phyloP scores from a whole-genome alignment of 2,329 filamentous ascomycete species.

The Microcyclospora pomicola region DNA sequence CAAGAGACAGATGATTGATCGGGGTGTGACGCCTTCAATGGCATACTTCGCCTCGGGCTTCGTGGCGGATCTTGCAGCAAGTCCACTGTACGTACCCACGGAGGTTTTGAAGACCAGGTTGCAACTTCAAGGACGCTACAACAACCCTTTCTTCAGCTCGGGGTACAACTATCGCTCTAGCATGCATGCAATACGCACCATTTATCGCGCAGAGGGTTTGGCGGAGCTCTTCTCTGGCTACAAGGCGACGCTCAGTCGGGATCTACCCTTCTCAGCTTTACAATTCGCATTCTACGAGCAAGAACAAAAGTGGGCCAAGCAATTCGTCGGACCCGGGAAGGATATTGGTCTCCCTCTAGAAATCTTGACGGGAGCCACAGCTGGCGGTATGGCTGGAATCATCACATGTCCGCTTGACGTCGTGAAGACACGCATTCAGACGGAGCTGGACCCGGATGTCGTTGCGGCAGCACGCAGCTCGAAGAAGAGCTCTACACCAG shows the following conservation, averaged over 20 bases:
- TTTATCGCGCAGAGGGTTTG: constrained; percentile 68
- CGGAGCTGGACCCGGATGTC: constrained; percentile 55
- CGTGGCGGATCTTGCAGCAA: constrained; percentile 80
- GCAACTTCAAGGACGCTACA: constrained; percentile 85
- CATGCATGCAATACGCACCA: constrained; percentile 70
- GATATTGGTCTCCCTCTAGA: constrained; percentile 80
- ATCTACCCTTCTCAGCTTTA: constrained; percentile 87
- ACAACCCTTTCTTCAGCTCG: constrained; percentile 85
- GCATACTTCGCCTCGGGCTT: constrained; percentile 86
- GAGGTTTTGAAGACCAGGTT: constrained; percentile 96
- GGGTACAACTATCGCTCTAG: constrained; percentile 94
- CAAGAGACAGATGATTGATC: constrained; percentile 78
- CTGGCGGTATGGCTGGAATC: constrained; percentile 83
- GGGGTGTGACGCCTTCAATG: constrained; percentile 65
- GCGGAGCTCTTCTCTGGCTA: constrained; percentile 90
- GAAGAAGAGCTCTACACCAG: background rate
- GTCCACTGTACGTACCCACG: constrained; percentile 86
- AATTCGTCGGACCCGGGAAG: constrained; percentile 56
- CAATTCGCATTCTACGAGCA: constrained; percentile 99
- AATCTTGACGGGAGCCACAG: constrained; percentile 74
- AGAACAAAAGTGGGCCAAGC: constrained; percentile 66
- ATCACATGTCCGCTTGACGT: constrained; percentile 94
- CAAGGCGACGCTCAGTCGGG: constrained; percentile 85
- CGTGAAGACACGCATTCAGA: constrained; percentile 92
- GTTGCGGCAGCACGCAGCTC: constrained; percentile 16